Percentiles rank a stretch among this genome's conserved stretches.
These are phyloP conservation scores for Colletotrichum somersetense DNA, from an alignment of 2,329 filamentous ascomycete genomes.

Conservation along the genomic window DNA sequence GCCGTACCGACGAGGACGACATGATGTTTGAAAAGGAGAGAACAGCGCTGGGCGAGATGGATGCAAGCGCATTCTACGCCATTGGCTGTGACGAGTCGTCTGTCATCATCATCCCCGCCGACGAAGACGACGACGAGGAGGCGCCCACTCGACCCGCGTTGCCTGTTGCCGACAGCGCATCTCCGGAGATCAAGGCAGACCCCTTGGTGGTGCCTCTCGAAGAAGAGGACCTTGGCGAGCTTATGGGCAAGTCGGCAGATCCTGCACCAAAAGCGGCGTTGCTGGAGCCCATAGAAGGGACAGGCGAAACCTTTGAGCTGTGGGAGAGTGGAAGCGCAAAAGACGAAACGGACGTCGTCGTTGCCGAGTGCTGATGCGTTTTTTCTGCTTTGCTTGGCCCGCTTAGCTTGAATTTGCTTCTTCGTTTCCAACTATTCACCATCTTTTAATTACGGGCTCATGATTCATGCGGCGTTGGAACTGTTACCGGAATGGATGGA, in stretches of 20 bases:
- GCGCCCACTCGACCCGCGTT: constrained; percentile 26
- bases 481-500: constrained; percentile 14
- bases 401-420: constrained; percentile 20
- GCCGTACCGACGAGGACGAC: constrained; percentile 57
- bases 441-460: constrained; percentile 40
- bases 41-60: constrained; percentile 75
- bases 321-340: constrained; percentile 78
- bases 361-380: constrained; percentile 45
- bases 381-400: constrained; percentile 28
- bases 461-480: constrained; percentile 39
- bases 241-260: constrained; percentile 54
- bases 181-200: constrained; percentile 46
- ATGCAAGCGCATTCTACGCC: constrained; percentile 75
- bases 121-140: constrained; percentile 62
- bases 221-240: constrained; percentile 50
- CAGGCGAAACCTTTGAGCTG: constrained; percentile 73
- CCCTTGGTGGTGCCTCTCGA: constrained; percentile 40
- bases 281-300: constrained; percentile 68
- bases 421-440: constrained; percentile 39
- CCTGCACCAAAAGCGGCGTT: constrained; percentile 59
- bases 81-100: constrained; percentile 74
- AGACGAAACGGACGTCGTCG: constrained; percentile 62
- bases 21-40: constrained; percentile 75
- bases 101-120: constrained; percentile 72
- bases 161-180: constrained; percentile 45